phyloP scores from a whole-genome alignment of 345 rosid species.

The Linum tenue region DNA sequence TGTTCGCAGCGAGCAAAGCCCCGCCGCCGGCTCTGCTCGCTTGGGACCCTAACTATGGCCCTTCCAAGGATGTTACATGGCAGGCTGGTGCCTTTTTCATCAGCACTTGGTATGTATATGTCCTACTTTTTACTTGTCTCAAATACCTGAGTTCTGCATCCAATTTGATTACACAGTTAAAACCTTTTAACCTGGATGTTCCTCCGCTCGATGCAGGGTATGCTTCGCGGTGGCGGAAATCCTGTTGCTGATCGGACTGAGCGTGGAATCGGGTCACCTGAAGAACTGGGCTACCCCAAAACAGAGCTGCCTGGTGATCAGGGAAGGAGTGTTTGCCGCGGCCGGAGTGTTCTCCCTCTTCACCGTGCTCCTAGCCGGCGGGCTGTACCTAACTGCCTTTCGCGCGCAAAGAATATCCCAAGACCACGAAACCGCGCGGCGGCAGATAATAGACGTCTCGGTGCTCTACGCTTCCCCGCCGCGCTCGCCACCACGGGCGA shows the following conservation, averaged over 20 bases:
- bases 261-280: constrained; percentile 88
- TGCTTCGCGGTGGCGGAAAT: constrained; percentile 75
- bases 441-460: constrained; percentile 48
- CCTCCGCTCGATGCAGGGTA: constrained; percentile 28
- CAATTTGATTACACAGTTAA: not conserved
- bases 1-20: constrained; percentile 56
- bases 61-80: constrained; percentile 36
- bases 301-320: constrained; percentile 47
- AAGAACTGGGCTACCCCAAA: constrained; percentile 70
- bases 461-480: constrained; percentile 59
- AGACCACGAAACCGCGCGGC: constrained; percentile 37
- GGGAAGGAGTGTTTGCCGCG: constrained; percentile 69
- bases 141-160: too few relatives aligned
- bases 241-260: constrained; percentile 58
- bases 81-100: constrained; percentile 76
- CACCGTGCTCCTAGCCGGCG: constrained; percentile 59
- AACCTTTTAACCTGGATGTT: too few relatives aligned
- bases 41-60: constrained; percentile 43
- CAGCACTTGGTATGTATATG: constrained; percentile 50
- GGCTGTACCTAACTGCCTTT: constrained; percentile 62
- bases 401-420: constrained; percentile 51
- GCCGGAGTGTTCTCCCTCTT: constrained; percentile 62
- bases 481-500: constrained; percentile 26
- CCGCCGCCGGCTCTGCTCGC: constrained; percentile 36
- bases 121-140: not conserved